phyloP scores from a whole-genome alignment of 805 yeast genomes.

The Pichia paraexigua region DNA sequence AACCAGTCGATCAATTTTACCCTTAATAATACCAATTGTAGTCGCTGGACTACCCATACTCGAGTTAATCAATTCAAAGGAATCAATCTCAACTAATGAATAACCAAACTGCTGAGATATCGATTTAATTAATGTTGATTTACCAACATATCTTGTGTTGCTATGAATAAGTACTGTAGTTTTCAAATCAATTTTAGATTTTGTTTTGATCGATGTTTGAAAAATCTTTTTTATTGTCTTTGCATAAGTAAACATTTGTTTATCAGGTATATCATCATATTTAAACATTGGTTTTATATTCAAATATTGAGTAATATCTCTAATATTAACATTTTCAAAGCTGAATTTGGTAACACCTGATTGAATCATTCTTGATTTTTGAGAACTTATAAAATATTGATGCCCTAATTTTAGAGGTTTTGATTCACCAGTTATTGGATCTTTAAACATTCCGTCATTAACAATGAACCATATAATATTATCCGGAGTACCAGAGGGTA shows the following conservation, averaged over 20 bases:
- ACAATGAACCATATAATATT: slow-evolving; percentile 82
- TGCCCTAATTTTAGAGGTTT: slow-evolving; percentile 14
- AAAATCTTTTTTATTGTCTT: slow-evolving; percentile 46
- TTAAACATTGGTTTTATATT: background rate
- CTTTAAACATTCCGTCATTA: slow-evolving; percentile 38
- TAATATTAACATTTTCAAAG: slow-evolving; percentile 4
- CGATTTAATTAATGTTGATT: slow-evolving; percentile 52
- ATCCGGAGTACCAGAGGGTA: slow-evolving; percentile 60
- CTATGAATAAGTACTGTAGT: slow-evolving; percentile 66
- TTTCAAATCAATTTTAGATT: slow-evolving; percentile 33
- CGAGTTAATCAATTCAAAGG: slow-evolving; percentile 54
- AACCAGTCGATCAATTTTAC: slow-evolving; percentile 60
- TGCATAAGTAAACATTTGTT: slow-evolving; percentile 39
- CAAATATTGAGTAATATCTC: background rate
- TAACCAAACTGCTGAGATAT: slow-evolving; percentile 53
- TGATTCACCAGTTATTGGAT: slow-evolving; percentile 13
- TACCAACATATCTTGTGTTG: slow-evolving; percentile 70
- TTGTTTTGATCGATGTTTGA: slow-evolving; percentile 37
- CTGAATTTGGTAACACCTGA: slow-evolving; percentile 38
- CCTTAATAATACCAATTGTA: slow-evolving; percentile 69
- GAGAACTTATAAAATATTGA: slow-evolving; percentile 58
- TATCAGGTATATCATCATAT: background rate
- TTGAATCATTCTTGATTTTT: slow-evolving; percentile 60
- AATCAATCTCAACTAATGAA: slow-evolving; percentile 61
- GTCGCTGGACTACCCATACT: slow-evolving; percentile 57